Percentiles rank a stretch among this genome's conserved stretches.
Evolutionary conservation across 192 early-diverging fungal genomes (phyloP).

Genomic region (Gaertneriomyces sp.): DNA sequence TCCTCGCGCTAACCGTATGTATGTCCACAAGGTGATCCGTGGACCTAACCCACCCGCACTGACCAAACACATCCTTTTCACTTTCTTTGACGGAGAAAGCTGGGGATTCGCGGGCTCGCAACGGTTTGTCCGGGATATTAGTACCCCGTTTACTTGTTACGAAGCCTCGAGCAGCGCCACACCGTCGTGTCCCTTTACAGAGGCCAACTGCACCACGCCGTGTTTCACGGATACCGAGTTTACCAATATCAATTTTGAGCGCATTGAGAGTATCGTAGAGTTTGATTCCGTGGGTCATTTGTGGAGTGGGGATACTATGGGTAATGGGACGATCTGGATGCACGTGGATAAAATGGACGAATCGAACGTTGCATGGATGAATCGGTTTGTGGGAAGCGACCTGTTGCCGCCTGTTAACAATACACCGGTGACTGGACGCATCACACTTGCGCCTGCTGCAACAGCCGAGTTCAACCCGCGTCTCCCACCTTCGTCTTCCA

Average conservation of each 20-base stretch:
- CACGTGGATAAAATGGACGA: constrained; percentile 43
- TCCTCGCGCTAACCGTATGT: not conserved
- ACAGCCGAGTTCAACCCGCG: constrained; percentile 25
- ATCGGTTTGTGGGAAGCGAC: constrained; percentile 13
- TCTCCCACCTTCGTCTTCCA: constrained; percentile 69
- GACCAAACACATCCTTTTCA: constrained; percentile 71
- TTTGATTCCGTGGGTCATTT: constrained; percentile 52
- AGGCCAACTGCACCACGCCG: constrained; percentile 57
- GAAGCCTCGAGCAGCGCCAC: constrained; percentile 37
- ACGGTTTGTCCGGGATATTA: constrained; percentile 74
- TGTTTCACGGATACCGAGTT: constrained; percentile 65
- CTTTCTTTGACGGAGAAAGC: constrained; percentile 66
- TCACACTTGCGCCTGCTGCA: constrained; percentile 28
- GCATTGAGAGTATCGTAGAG: constrained; percentile 70
- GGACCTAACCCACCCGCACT: constrained; percentile 25
- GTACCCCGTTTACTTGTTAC: constrained; percentile 51
- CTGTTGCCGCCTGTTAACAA: constrained; percentile 9
- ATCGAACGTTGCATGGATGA: constrained; percentile 24
- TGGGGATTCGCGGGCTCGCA: constrained; percentile 79
- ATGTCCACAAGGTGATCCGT: not conserved
- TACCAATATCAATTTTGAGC: constrained; percentile 57
- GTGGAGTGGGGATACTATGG: constrained; percentile 1
- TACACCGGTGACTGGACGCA: constrained; percentile 38
- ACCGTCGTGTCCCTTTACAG: constrained; percentile 28
- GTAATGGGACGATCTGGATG: constrained; percentile 26